Percentiles rank a stretch among this genome's conserved stretches.
phyloP scores from a whole-genome alignment of 106 monocot species.

The Allium fistulosum region DNA sequence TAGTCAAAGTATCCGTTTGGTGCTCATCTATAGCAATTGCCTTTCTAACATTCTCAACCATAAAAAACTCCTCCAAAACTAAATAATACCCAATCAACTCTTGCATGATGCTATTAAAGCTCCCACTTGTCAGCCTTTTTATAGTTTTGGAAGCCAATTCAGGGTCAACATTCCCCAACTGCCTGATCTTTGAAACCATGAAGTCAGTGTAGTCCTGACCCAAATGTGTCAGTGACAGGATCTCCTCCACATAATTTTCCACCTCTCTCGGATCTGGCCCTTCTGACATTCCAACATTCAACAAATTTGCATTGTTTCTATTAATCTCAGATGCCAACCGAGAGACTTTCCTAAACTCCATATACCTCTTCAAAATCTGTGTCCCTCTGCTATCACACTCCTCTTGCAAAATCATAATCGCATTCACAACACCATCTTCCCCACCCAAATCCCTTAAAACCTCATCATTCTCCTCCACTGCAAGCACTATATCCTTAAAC shows the following conservation, averaged over 20 bases:
- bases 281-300: conserved; percentile 33
- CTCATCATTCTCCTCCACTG: conserved; percentile 85
- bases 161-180: conserved; percentile 56
- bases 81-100: conserved; percentile 92
- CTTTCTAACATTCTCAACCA: conserved; percentile 99
- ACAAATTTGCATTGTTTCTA: conserved; percentile 70
- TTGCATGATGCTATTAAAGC: conserved; percentile 69
- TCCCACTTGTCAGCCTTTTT: conserved; percentile 67
- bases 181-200: conserved; percentile 82
- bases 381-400: conserved; percentile 89
- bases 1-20: conserved; percentile 61
- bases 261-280: conserved; percentile 91
- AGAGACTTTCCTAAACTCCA: conserved; percentile 54
- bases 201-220: conserved; percentile 97
- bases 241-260: conserved; percentile 85
- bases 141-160: conserved; percentile 59
- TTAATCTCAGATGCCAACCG: conserved; percentile 76
- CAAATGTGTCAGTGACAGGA: conserved; percentile 67
- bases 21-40: conserved; percentile 86
- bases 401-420: conserved; percentile 84
- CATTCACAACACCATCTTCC: conserved; percentile 84
- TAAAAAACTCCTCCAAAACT: conserved; percentile 93
- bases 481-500: conserved; percentile 93
- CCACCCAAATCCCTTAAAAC: conserved; percentile 69
- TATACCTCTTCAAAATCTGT: conserved; percentile 72